phyloP scores from a whole-genome alignment of 164 flowering plant genomes.

The Echeveria elegans region DNA sequence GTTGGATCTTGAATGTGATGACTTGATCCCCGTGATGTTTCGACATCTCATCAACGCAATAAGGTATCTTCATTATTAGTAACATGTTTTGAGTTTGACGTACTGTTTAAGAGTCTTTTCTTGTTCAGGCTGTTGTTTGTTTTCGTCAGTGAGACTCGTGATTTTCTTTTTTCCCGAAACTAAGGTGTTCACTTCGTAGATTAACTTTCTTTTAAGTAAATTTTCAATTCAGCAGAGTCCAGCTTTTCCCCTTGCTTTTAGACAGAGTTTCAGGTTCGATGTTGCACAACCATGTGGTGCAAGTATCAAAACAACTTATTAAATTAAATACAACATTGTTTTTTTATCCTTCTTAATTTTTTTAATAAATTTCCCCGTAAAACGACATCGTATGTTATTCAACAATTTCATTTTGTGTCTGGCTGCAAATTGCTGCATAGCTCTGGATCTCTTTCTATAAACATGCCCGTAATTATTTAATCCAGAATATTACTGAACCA shows the following conservation, averaged over 20 bases:
- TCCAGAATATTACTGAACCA: background rate
- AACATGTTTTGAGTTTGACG: background rate
- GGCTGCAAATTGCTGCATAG: too few species aligned
- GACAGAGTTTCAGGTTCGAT: background rate
- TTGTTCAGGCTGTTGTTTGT: background rate
- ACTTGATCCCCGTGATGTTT: slow-evolving; percentile 5
- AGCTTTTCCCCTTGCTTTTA: background rate
- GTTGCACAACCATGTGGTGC: background rate
- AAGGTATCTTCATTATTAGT: background rate
- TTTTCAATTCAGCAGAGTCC: background rate
- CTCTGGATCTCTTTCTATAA: background rate
- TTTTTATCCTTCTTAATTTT: too few species aligned
- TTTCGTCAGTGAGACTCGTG: background rate
- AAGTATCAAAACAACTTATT: background rate
- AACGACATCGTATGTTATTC: background rate
- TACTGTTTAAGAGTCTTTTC: background rate
- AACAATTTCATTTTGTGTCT: too few species aligned
- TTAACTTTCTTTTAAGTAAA: background rate
- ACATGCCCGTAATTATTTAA: background rate
- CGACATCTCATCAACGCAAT: slow-evolving; percentile 2
- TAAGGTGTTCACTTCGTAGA: background rate
- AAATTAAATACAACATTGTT: background rate
- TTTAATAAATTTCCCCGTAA: too few species aligned
- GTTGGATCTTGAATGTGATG: slow-evolving; percentile 10
- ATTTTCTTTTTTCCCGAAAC: background rate